Base-by-base conservation (phyloP, 768 basidiomycete genomes). In the Sporobolomyces phaffii region DNA sequence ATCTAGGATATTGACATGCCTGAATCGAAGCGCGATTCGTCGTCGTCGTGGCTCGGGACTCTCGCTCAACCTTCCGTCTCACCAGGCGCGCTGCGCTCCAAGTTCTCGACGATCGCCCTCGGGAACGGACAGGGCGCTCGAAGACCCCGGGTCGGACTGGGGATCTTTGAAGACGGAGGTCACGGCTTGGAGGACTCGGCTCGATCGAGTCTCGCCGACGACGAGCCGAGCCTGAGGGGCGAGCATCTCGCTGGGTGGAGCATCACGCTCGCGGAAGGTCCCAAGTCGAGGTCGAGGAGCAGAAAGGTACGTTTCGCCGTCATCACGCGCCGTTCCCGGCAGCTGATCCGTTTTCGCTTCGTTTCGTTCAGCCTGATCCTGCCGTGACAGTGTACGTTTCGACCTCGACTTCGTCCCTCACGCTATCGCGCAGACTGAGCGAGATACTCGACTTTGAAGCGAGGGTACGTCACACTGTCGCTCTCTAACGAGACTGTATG, bases 341-440 rank as follows among this genome's bases (percentile, higher is more conserved):
- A 26, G 15, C 44, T 52, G 26, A 17, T 38, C 8, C 14, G 10
- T 8, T 13, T 2, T 3, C 14, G 24, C 3, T 29, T 53, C 40
- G 18, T 4, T 15, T 17, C 22, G 10, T 22, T n/a, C 56, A 68
- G 62, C 62, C 67, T 20, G 63, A 72, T 67, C 72, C 78, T 77
- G 74, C 40, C 40, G 26, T 61, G n/a, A 67, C 71, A 11, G 40
- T 70, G 1, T 72, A 64, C 48, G 61, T 49, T 26, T 45, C 79
- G 90, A 91, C 91, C 26, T 87, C 90, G 33, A 92, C 88, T 28
- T 89, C 91, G 79, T 89, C 90, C 80, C 82, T 91, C 54, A 93
- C 91, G 44, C 84, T 93, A 50, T 88, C 86, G 11, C 85, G 91
- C 65, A 85, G 86, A 62, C 83, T 84, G 51, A 81, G 82, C 71